phyloP scores from a whole-genome alignment of 306 rosid species.

The Acacia acuminata region DNA sequence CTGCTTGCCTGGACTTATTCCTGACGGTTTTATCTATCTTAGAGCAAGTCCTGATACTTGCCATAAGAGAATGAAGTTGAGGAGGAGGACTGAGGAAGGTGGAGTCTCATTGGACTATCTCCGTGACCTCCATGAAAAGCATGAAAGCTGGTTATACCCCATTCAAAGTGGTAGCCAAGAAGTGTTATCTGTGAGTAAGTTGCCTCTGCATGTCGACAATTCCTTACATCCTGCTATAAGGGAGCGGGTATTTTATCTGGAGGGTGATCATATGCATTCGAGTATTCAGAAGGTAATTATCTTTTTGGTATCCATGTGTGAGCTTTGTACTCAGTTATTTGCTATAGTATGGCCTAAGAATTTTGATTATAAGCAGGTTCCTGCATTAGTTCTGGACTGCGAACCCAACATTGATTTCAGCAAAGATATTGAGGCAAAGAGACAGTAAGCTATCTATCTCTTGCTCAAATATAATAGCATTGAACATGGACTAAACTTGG shows the following conservation, averaged over 20 bases:
- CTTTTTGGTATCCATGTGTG: constrained; percentile 9
- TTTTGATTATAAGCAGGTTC: constrained; percentile 63
- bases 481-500: constrained; percentile 11
- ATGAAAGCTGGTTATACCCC: constrained; percentile 97
- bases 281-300: constrained; percentile 86
- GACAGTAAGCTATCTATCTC: constrained; percentile 62
- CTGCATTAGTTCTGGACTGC: constrained; percentile 96
- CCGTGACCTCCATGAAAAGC: constrained; percentile 84
- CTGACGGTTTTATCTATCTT: constrained; percentile 94
- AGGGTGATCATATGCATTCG: constrained; percentile 96
- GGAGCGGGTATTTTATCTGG: constrained; percentile 89
- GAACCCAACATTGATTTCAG: constrained; percentile 98
- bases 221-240: constrained; percentile 81
- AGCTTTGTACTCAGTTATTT: constrained; percentile 11
- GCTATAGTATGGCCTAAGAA: constrained; percentile 3
- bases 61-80: constrained; percentile 82
- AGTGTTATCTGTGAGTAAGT: constrained; percentile 65
- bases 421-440: constrained; percentile 92
- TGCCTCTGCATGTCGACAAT: constrained; percentile 69
- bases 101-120: constrained; percentile 87
- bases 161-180: constrained; percentile 77
- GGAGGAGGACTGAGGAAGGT: constrained; percentile 88
- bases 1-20: constrained; percentile 88
- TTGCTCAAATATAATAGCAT: constrained; percentile 12
- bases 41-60: constrained; percentile 99